Conservation (phyloP, 768 basidiomycete species). For the Tylopilus plumbeoviolaceoides region DNA sequence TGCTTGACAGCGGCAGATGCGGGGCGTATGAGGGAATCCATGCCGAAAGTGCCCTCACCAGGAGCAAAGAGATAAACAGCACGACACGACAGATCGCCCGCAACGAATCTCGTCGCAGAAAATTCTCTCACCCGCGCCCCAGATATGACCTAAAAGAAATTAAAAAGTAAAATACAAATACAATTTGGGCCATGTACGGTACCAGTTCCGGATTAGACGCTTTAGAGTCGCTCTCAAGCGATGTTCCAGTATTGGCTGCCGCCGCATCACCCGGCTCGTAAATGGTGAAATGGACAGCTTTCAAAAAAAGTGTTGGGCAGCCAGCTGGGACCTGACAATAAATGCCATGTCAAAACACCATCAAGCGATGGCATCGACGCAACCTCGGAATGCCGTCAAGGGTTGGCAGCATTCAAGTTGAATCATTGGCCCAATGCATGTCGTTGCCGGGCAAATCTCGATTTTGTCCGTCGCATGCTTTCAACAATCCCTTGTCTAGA, state of each 20-base stretch:
- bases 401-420: neutral
- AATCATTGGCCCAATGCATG: neutral
- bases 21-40: neutral
- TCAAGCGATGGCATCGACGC: conserved; percentile 8
- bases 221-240: neutral
- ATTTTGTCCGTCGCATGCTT: neutral
- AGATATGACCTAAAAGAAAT: neutral
- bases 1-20: neutral
- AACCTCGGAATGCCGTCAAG: conserved; percentile 4
- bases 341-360: conserved; percentile 2
- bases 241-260: neutral
- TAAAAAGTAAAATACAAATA: neutral
- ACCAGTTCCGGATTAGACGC: neutral
- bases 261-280: neutral
- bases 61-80: conserved; percentile 3
- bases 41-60: conserved; percentile 10
- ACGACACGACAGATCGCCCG: conserved; percentile 1
- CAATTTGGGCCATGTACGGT: neutral
- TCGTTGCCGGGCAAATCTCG: neutral
- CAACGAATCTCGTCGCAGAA: conserved; percentile 4
- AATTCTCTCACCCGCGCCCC: conserved; percentile 1
- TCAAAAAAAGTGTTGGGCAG: neutral
- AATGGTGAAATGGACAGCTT: conserved; percentile 5
- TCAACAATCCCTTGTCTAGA: no score
- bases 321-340: conserved; percentile 3